Conservation (phyloP, 83 land plant species). For the Isoetes engelmannii region DNA sequence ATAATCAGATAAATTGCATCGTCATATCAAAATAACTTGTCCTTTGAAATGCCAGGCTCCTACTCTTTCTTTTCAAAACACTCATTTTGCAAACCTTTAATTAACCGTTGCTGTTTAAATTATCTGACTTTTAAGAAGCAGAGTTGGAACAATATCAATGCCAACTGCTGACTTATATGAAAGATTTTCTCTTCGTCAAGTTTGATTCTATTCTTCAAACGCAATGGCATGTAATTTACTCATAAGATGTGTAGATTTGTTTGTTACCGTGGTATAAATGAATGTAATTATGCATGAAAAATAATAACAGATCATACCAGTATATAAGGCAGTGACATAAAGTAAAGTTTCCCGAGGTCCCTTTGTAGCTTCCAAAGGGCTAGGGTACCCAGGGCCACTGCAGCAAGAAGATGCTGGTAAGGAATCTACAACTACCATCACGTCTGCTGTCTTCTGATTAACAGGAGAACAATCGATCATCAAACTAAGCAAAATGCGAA, state of each 20-base stretch:
- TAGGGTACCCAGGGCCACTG: slow-evolving; percentile 76
- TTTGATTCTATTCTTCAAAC: no score
- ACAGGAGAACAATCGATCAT: no score
- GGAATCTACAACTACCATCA: no score
- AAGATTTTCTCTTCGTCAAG: no score
- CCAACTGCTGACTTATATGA: no score
- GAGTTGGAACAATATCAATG: no score
- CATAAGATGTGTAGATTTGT: no score
- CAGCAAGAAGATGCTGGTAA: no score
- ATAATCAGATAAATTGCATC: background rate
- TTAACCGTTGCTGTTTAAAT: background rate
- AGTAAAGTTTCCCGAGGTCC: slow-evolving; percentile 74
- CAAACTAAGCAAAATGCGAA: no score
- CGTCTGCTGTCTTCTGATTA: no score
- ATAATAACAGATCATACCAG: slow-evolving; percentile 39
- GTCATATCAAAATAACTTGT: background rate
- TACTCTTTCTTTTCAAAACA: background rate
- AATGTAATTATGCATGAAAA: background rate
- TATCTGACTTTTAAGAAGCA: background rate
- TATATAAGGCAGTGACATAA: slow-evolving; percentile 81
- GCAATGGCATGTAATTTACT: no score
- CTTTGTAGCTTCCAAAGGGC: slow-evolving; percentile 71
- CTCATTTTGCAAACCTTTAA: background rate
- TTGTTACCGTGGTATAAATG: background rate
- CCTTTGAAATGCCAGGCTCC: background rate